Evolutionary conservation across 2,329 filamentous ascomycete species (phyloP).

Genomic region (Talaromyces rugulosus): DNA sequence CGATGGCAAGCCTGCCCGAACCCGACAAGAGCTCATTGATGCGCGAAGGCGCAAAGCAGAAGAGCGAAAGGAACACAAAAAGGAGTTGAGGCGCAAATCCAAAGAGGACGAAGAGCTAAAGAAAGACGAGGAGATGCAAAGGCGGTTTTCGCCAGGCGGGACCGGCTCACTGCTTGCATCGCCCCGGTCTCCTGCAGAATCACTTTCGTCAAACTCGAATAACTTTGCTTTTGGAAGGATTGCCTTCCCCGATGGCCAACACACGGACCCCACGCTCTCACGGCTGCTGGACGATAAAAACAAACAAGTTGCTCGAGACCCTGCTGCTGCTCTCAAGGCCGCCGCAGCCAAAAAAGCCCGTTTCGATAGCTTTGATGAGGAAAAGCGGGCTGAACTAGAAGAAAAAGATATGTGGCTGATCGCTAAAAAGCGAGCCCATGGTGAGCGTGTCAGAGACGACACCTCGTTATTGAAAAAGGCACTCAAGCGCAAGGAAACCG

Average conservation of each 20-base stretch:
- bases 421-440: slow-evolving; percentile 81
- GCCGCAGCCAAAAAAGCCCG: slow-evolving; percentile 83
- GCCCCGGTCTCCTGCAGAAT: slow-evolving; percentile 47
- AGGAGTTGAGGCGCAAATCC: slow-evolving; percentile 71
- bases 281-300: slow-evolving; percentile 63
- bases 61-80: slow-evolving; percentile 81
- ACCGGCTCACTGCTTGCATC: slow-evolving; percentile 56
- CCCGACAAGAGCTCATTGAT: slow-evolving; percentile 88
- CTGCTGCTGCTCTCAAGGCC: slow-evolving; percentile 78
- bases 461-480: slow-evolving; percentile 87
- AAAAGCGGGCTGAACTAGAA: slow-evolving; percentile 78
- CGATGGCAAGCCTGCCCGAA: slow-evolving; percentile 76
- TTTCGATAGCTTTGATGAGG: slow-evolving; percentile 67
- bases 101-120: slow-evolving; percentile 72
- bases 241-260: slow-evolving; percentile 81
- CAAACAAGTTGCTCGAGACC: slow-evolving; percentile 78
- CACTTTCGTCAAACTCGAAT: slow-evolving; percentile 43
- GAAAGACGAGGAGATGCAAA: slow-evolving; percentile 54
- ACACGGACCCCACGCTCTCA: slow-evolving; percentile 67
- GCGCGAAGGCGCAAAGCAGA: slow-evolving; percentile 81
- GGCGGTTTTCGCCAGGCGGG: slow-evolving; percentile 53
- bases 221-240: slow-evolving; percentile 81
- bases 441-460: slow-evolving; percentile 84
- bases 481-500: slow-evolving; percentile 83
- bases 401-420: slow-evolving; percentile 95